A percentile compares a stretch with the other conserved stretches of the same genome.
Conservation (phyloP, 1,284 basidiomycete genomes). For the Entoloma clypeatum region DNA sequence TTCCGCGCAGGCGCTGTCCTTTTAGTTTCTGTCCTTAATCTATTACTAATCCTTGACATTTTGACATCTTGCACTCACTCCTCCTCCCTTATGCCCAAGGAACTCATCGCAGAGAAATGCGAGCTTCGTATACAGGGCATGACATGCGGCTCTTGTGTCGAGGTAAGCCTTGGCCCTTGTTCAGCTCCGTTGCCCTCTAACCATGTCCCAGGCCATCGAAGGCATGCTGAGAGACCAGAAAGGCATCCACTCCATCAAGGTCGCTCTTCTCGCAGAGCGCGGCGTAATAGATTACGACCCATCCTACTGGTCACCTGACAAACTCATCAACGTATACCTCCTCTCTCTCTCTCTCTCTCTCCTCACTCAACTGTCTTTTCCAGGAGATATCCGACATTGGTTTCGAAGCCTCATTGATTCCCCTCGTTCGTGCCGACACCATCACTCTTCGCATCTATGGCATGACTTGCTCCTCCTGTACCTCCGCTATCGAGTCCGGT, state of each 20-base stretch:
- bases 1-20: too few species aligned
- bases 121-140: slow-evolving; percentile 86
- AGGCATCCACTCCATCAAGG: slow-evolving; percentile 86
- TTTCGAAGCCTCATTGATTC: slow-evolving; percentile 81
- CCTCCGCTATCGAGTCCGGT: slow-evolving; percentile 72
- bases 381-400: slow-evolving; percentile 92
- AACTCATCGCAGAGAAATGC: slow-evolving; percentile 49
- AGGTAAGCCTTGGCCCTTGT: slow-evolving; percentile 47
- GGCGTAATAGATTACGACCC: slow-evolving; percentile 90
- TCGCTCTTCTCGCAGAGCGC: slow-evolving; percentile 92
- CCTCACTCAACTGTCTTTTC: slow-evolving; percentile 5
- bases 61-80: too few species aligned
- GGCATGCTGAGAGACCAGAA: slow-evolving; percentile 79
- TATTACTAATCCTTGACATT: too few species aligned
- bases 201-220: slow-evolving; percentile 76
- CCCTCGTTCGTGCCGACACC: slow-evolving; percentile 56
- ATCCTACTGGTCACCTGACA: slow-evolving; percentile 73
- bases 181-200: slow-evolving; percentile 10
- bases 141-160: slow-evolving; percentile 90
- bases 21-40: too few species aligned
- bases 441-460: slow-evolving; percentile 81
- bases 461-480: slow-evolving; percentile 88
- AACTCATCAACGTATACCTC: slow-evolving; percentile 74
- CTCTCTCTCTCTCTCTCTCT: not conserved
- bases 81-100: too few species aligned